Base-by-base conservation (phyloP, 345 rosid species). In the Ceriops decandra region DNA sequence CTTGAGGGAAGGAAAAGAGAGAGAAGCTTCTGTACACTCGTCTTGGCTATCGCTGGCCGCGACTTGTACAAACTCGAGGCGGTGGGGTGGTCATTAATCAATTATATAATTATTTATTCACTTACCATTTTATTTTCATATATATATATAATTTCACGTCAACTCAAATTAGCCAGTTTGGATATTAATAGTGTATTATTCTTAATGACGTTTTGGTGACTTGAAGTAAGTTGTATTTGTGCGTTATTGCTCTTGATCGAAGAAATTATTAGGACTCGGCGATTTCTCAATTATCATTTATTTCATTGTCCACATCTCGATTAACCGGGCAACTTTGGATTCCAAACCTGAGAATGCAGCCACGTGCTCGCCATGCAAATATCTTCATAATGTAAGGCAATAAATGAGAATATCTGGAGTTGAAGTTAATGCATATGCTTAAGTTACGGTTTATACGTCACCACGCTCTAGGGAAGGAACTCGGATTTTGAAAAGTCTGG, bases 291-390 rank as follows among this genome's bases (percentile, higher is more conserved):
- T 38, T 38, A 22, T 56, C 10, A 56, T 56, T 24, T 56, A 24
- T 24, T 27, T 26, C 22, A 21, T 15, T 24, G 28, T 19, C 11
- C 1, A 9, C 24, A 56, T 2, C 27, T 19, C 27, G 31, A n/a
- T n/a, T 16, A 60, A 60, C 46, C 52, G 47, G 47, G 28, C 47
- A 58, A 21, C 19, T 36, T 47, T 57, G 33, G 70, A 52, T 26
- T 59, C 66, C 61, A 19, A 27, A 21, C 66, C 64, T 20, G 42
- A 32, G 52, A 53, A 19, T 6, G 63, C 46, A 27, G 66, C 60
- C 76, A 73, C 76, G 76, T 73, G 76, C 26, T 52, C 3, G 5
- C 36, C 76, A 73, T 73, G 76, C 76, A 67, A 67, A 73, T 32
- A 62, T 17, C 42, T 16, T 31, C 52, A 53, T 35, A 46, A 53